Percentiles rank a stretch among this genome's conserved stretches.
Evolutionary conservation across 192 early-diverging fungal species (phyloP).

Genomic region (Umbelopsis sp.): DNA sequence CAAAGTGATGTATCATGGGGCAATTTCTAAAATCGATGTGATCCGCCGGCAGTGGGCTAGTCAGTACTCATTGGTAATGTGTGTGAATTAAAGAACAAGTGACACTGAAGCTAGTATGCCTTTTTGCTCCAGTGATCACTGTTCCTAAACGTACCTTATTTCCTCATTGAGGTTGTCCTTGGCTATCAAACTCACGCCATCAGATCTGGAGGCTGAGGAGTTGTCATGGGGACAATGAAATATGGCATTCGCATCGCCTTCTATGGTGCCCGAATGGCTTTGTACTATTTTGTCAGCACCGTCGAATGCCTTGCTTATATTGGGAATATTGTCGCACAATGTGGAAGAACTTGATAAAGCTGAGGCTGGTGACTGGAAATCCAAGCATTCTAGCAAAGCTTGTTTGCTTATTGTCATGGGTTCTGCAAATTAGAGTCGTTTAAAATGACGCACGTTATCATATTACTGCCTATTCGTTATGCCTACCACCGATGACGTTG

Average conservation of each 20-base stretch:
- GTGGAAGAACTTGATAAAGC: conserved; percentile 17
- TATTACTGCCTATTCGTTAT: neutral
- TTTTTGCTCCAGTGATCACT: neutral
- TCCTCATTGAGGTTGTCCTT: neutral
- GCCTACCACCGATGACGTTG: neutral
- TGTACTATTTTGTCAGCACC: neutral
- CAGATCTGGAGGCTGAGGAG: neutral
- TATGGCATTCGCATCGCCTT: neutral
- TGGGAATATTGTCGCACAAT: neutral
- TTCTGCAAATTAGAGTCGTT: neutral
- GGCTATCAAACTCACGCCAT: neutral
- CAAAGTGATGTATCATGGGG: conserved; percentile 17
- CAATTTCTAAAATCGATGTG: neutral
- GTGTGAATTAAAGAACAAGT: neutral
- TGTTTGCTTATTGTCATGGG: conserved; percentile 4
- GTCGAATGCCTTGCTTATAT: neutral
- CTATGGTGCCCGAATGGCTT: neutral
- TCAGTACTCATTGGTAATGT: neutral
- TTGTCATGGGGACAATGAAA: neutral
- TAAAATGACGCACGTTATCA: neutral
- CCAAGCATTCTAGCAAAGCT: neutral
- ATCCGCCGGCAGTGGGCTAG: neutral
- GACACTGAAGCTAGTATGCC: neutral
- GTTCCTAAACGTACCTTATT: neutral
- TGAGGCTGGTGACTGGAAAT: conserved; percentile 8